Evolutionary conservation across 2,329 filamentous ascomycete species (phyloP).

Genomic region (Fusarium kyushuense): DNA sequence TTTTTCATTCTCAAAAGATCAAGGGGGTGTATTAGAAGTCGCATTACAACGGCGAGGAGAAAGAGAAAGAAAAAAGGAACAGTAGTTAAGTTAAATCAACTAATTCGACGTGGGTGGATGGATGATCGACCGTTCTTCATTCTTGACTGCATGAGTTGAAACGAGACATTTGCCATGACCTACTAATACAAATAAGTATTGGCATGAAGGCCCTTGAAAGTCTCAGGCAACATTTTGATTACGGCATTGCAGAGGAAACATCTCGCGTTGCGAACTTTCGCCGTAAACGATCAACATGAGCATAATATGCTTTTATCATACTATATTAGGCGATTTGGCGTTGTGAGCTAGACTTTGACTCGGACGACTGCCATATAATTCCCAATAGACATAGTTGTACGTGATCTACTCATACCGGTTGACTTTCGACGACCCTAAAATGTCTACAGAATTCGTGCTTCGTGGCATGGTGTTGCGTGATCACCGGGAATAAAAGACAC

Average conservation of each 20-base stretch:
- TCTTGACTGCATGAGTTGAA: not conserved
- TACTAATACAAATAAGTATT: not conserved
- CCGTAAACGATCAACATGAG: not conserved
- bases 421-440: not conserved
- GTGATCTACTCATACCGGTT: not conserved
- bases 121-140: not conserved
- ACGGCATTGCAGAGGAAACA: not conserved
- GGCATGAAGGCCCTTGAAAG: not conserved
- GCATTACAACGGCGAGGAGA: conserved; percentile 4
- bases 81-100: conserved; percentile 24
- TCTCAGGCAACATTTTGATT: not conserved
- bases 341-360: not conserved
- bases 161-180: not conserved
- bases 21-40: conserved; percentile 22
- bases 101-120: conserved; percentile 36
- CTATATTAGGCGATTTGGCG: too few relatives aligned
- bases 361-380: not conserved
- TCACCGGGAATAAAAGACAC: conserved; percentile 22
- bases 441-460: not conserved
- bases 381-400: not conserved
- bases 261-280: not conserved
- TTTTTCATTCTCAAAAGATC: conserved; percentile 27
- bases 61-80: not conserved
- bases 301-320: not conserved
- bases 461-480: conserved; percentile 2